phyloP scores from a whole-genome alignment of 805 yeast species.

The Yamadazyma phyllophila region DNA sequence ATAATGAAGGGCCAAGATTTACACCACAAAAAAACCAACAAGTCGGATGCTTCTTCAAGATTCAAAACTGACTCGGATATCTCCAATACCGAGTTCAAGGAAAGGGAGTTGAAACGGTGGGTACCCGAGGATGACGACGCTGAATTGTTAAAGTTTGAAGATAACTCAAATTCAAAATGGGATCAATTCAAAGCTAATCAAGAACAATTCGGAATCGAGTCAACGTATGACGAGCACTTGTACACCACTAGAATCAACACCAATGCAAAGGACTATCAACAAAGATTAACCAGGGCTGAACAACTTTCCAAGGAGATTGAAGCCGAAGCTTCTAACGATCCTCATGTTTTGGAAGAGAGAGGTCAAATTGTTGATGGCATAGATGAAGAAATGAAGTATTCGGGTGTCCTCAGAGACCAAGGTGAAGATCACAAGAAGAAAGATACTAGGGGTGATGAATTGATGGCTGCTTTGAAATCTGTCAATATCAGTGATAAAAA shows the following conservation, averaged over 20 bases:
- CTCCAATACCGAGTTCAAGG: conserved; percentile 49
- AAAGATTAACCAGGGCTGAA: conserved; percentile 68
- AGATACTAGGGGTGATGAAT: conserved; percentile 43
- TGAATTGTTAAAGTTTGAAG: conserved; percentile 30
- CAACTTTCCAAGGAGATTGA: conserved; percentile 82
- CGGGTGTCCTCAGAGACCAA: conserved; percentile 70
- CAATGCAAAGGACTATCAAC: conserved; percentile 68
- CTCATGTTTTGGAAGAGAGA: conserved; percentile 90
- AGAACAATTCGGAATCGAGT: conserved; percentile 81
- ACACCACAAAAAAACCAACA: not conserved
- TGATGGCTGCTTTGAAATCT: conserved; percentile 46
- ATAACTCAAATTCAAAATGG: conserved; percentile 50
- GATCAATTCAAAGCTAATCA: conserved; percentile 95
- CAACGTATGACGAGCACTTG: conserved; percentile 79
- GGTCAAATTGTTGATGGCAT: conserved; percentile 75
- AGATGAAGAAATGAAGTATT: conserved; percentile 95
- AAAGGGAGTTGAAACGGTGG: conserved; percentile 84
- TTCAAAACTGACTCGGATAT: conserved; percentile 90
- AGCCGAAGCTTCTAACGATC: conserved; percentile 61
- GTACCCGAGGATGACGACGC: conserved; percentile 45
- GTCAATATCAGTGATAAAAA: conserved; percentile 32
- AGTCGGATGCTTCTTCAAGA: conserved; percentile 10
- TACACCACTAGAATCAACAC: conserved; percentile 79
- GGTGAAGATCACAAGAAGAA: conserved; percentile 1
- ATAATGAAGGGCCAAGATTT: conserved; percentile 9